Base-by-base conservation (phyloP, 495 filamentous ascomycete genomes). In the Sordaria brevicollis region DNA sequence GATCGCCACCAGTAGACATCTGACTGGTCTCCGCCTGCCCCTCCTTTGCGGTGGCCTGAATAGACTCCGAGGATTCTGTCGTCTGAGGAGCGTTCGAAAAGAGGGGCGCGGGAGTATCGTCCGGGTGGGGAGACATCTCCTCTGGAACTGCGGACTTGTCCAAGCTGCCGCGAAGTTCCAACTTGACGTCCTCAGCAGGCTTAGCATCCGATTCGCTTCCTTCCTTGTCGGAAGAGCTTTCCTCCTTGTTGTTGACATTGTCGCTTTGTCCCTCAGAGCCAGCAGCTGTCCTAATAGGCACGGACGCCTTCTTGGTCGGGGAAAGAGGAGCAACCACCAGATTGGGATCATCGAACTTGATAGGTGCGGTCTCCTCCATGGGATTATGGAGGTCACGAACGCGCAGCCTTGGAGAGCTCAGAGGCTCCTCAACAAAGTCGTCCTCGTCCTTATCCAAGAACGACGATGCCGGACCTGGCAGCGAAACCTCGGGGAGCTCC, bases 371-470 rank as follows among this genome's bases (percentile, higher is more conserved):
- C 29, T 62, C 49, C 49, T 62, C 49, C 36, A 39, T n/a, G 2
- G 67, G 54, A 10, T 35, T 33, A 21, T 85, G 79, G 1, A 71
- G 41, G 21, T 78, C 75, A 4, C 81, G 70, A 31, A 81, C 77
- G 34, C 84, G 77, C 15, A 89, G 71, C 65, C 83, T 79, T 4
- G 88, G 86, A 17, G 87, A 89, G 68, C 83, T 88, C 43, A 90
- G 79, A 33, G 90, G 88, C 73, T 92, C 90, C 71, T 91, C 89
- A 10, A 91, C 88, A 75, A 92, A 90, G 65, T 90, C 87, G 21
- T 89, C 88, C 62, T 91, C 88, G 39, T 88, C 86, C 73, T 82
- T 85, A 31, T 84, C 83, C 10, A 85, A 73, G 65, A 84, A 81
- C 10, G 82, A 83, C 3, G 83, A 78, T 5, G 68, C 49, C 0